A percentile compares a stretch with the other conserved stretches of the same genome.
phyloP scores from a whole-genome alignment of 73 alveolate genomes.

The Halteria grandinella region DNA sequence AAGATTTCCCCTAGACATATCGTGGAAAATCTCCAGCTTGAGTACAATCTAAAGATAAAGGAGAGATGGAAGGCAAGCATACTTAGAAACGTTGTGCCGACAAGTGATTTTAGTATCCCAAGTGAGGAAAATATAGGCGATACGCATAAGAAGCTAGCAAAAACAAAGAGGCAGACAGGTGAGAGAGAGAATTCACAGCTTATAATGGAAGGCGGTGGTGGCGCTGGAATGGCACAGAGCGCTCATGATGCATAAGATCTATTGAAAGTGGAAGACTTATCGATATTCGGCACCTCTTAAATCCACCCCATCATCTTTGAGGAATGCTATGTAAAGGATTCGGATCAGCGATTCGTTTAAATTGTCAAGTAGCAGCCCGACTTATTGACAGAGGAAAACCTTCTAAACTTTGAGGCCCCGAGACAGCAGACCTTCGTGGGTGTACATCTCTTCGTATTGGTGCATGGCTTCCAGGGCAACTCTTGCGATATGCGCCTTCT shows the following conservation, averaged over 20 bases:
- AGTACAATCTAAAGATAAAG: slow-evolving; percentile 49
- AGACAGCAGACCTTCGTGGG: slow-evolving; percentile 56
- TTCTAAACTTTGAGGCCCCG: neutral
- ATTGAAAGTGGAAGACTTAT: slow-evolving; percentile 2
- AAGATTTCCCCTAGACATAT: slow-evolving; percentile 49
- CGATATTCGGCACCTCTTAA: slow-evolving; percentile 32
- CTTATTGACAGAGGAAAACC: slow-evolving; percentile 46
- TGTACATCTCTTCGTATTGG: slow-evolving; percentile 94
- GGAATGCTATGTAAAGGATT: slow-evolving; percentile 78
- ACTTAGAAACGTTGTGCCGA: slow-evolving; percentile 58
- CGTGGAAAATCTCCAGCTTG: slow-evolving; percentile 46
- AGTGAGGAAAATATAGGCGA: slow-evolving; percentile 64
- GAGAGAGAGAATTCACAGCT: neutral
- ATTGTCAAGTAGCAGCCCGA: slow-evolving; percentile 10
- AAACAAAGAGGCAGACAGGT: slow-evolving; percentile 44
- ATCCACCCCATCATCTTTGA: slow-evolving; percentile 79
- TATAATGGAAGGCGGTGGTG: no score
- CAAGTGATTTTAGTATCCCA: slow-evolving; percentile 68
- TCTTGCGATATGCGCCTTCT: slow-evolving; percentile 97
- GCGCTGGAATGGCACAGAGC: no score
- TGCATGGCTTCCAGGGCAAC: slow-evolving; percentile 99
- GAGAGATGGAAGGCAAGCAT: slow-evolving; percentile 80
- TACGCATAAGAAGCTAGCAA: slow-evolving; percentile 61
- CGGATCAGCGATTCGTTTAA: slow-evolving; percentile 13
- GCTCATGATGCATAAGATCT: neutral